These are phyloP conservation scores for Apodospora peruviana DNA, from an alignment of 495 filamentous ascomycete genomes.

Conservation along the genomic window DNA sequence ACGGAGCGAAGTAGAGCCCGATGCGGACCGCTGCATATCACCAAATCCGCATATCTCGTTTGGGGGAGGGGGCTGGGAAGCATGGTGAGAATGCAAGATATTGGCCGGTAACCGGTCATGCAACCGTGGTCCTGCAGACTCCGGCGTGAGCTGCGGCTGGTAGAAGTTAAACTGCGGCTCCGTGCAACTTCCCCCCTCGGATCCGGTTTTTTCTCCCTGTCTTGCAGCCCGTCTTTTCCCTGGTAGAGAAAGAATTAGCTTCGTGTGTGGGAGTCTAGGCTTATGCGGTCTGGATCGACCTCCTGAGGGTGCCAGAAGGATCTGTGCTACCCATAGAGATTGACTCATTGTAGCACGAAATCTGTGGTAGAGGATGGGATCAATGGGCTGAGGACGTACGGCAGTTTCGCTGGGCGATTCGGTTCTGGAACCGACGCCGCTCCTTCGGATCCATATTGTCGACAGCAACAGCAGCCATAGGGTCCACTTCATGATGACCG, in stretches of 20 bases:
- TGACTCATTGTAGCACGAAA: neutral
- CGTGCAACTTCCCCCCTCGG: neutral
- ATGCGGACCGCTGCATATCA: no score
- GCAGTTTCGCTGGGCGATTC: neutral
- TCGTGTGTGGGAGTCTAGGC: neutral
- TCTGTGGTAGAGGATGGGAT: neutral
- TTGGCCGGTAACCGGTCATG: neutral
- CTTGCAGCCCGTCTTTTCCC: neutral
- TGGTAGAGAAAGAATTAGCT: no score
- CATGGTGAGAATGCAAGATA: no score
- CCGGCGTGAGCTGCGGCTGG: neutral
- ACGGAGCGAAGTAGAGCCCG: no score
- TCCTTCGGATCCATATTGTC: neutral
- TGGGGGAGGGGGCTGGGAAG: no score
- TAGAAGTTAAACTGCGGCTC: neutral
- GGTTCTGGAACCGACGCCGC: neutral
- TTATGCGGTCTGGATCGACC: neutral
- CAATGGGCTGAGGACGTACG: neutral
- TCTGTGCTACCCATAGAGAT: neutral
- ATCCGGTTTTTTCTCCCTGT: neutral
- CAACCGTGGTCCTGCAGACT: neutral
- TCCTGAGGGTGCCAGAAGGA: neutral
- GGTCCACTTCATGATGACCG: no score
- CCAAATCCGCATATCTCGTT: no score
- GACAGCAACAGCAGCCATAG: no score